phyloP scores from a whole-genome alignment of 495 filamentous ascomycete species.

The Patellaria atrata region DNA sequence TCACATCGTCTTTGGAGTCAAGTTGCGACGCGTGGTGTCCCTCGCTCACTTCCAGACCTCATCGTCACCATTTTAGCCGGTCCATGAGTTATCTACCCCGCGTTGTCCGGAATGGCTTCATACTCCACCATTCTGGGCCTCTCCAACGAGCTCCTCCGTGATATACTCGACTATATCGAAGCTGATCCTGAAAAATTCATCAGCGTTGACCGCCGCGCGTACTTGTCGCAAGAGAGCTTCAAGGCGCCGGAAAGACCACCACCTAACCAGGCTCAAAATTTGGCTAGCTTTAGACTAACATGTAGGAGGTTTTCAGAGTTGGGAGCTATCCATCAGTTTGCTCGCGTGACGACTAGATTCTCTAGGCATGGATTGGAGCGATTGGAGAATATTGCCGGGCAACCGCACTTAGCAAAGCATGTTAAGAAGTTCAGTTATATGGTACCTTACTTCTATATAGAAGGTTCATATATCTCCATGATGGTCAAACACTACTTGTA shows the following conservation, averaged over 20 bases:
- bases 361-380: slow-evolving; percentile 41
- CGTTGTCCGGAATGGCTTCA: slow-evolving; percentile 7
- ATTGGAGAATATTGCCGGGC: slow-evolving; percentile 35
- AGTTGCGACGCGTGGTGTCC: neutral
- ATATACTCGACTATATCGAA: slow-evolving; percentile 40
- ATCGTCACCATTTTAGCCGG: slow-evolving; percentile 7
- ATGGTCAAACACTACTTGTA: too few species aligned
- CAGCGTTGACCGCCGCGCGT: slow-evolving; percentile 34
- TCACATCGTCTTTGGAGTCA: too few species aligned
- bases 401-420: slow-evolving; percentile 40
- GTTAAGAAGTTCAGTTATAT: slow-evolving; percentile 59
- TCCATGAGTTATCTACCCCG: slow-evolving; percentile 16
- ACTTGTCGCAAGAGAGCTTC: slow-evolving; percentile 43
- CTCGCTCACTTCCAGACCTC: neutral
- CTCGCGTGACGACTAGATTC: slow-evolving; percentile 46
- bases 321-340: slow-evolving; percentile 45
- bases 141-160: slow-evolving; percentile 46
- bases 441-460: slow-evolving; percentile 50
- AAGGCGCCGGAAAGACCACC: slow-evolving; percentile 29
- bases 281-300: slow-evolving; percentile 41
- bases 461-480: slow-evolving; percentile 21
- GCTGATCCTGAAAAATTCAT: slow-evolving; percentile 34
- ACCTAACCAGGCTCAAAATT: slow-evolving; percentile 29
- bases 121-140: slow-evolving; percentile 32
- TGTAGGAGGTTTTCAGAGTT: slow-evolving; percentile 48